These are phyloP conservation scores for Adansonia madagascariensis DNA, from an alignment of 441 rosid species.

Conservation along the genomic window DNA sequence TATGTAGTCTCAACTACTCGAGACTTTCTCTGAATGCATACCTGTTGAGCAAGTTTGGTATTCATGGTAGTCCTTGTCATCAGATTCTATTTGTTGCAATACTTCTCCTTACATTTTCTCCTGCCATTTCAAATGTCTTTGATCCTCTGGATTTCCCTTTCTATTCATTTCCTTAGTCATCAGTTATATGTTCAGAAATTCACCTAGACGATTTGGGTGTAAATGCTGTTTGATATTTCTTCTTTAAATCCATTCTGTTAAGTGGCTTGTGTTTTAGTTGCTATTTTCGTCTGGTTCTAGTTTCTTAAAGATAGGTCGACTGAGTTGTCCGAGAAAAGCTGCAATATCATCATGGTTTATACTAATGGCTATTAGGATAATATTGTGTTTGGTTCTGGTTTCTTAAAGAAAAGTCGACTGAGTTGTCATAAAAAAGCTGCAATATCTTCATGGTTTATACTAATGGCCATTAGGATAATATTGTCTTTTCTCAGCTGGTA, in stretches of 20 bases:
- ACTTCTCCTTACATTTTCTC: neutral
- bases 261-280: too few relatives aligned
- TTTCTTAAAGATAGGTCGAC: neutral
- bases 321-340: neutral
- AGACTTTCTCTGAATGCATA: neutral
- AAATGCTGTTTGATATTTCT: neutral
- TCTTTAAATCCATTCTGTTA: too few relatives aligned
- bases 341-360: neutral
- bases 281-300: neutral
- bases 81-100: neutral
- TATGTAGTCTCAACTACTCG: neutral
- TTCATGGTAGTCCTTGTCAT: neutral
- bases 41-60: neutral
- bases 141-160: neutral
- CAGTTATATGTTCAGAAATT: neutral
- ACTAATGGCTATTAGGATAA: too few relatives aligned
- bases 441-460: neutral
- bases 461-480: neutral
- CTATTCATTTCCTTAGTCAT: neutral
- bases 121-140: neutral
- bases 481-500: neutral
- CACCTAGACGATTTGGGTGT: neutral
- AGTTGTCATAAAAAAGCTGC: neutral
- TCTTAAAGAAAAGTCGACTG: neutral
- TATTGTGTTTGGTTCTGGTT: neutral